Conservation (phyloP, 176 grass and related monocot genomes). For the Aegilops sharonensis region DNA sequence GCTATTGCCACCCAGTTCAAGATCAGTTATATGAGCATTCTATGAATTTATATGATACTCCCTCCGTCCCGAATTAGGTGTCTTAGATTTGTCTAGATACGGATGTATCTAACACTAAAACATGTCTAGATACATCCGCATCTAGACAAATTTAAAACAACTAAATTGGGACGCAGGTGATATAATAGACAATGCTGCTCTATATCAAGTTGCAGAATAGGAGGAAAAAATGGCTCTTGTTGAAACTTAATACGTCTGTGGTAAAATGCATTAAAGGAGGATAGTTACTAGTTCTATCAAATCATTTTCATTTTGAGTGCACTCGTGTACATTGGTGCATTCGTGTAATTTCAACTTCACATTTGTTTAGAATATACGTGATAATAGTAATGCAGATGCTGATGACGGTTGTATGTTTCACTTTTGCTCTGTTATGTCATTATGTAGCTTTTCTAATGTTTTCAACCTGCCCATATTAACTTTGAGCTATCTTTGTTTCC, state of each 20-base stretch:
- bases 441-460: background rate
- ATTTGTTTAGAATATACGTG: background rate
- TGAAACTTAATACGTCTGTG: background rate
- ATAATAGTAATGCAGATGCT: background rate
- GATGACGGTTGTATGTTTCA: background rate
- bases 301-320: background rate
- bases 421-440: slow-evolving; percentile 9
- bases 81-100: too few relatives aligned
- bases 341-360: background rate
- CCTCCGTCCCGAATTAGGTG: too few relatives aligned
- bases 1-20: background rate
- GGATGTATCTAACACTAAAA: too few relatives aligned
- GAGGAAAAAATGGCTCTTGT: background rate
- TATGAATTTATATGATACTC: background rate
- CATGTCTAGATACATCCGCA: too few relatives aligned
- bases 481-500: background rate
- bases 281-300: slow-evolving; percentile 1
- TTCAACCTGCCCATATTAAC: background rate
- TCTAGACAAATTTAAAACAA: too few relatives aligned
- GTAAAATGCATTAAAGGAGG: background rate
- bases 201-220: background rate
- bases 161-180: too few relatives aligned
- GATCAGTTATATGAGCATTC: background rate
- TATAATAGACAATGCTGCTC: background rate
- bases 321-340: background rate